Evolutionary conservation across 257 asterid genomes (phyloP), one percentile per base, ranked within the genome.

Genomic region (Linaria vulgaris): DNA sequence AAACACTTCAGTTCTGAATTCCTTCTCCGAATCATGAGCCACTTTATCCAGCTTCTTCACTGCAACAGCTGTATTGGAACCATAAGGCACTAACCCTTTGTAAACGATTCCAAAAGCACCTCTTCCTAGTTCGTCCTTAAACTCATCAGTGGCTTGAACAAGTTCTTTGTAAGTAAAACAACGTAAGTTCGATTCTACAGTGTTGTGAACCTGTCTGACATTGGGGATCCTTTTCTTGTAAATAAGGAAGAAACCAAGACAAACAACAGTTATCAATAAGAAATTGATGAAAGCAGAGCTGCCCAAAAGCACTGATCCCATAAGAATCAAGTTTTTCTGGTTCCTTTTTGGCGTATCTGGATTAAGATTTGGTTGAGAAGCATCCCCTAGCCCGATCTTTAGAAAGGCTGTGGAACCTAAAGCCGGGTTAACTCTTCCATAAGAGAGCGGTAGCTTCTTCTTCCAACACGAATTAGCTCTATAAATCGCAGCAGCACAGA

Each of bases 71-170:
- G 46, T 69, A n/a, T 64, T 68, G 0, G 73, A 69, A 27, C 58
- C 59, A 3, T 38, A 47, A 1, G 59, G 43, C 10, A 61, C 7
- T 2, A 61, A 50, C 0, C 92, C 92, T 63, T 74, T 82, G 21
- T 73, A 85, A 6, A 82, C 89, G 12, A 73, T 59, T 16, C 80
- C 84, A 49, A 79, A 84, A 0, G 88, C 73, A 0, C 88, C 86
- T 25, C 74, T 44, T n/a, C 88, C 91, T 4, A 76, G 57, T 43
- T 76, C 66, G 39, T 73, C 48, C 56, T 68, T 68, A 69, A 80
- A 80, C 4, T 74, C 79, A 7, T 68, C 71, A 0, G 72, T 73
- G 1, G 80, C 82, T 60, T 73, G 69, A 34, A 56, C 72, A 9
- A 80, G 74, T 13, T 80, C 82, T 37, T 80, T 76, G 60, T 68